Percentiles rank a stretch among this genome's conserved stretches.
Conservation (phyloP, 495 filamentous ascomycete genomes). For the Neurospora sp. region DNA sequence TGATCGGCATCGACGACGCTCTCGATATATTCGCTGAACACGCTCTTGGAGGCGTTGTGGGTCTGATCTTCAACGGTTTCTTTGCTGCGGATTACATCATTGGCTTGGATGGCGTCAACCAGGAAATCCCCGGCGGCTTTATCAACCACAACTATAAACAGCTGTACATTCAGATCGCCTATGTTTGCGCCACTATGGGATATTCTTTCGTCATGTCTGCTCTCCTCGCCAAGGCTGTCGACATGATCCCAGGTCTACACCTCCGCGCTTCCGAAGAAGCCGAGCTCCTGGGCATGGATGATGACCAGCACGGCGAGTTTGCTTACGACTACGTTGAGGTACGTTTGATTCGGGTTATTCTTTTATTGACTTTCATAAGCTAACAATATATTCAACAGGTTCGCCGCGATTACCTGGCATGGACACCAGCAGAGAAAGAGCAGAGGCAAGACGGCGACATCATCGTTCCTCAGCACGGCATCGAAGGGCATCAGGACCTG, state of each 20-base stretch:
- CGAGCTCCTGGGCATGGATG: constrained; percentile 97
- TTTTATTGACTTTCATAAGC: background rate
- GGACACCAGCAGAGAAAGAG: constrained; percentile 81
- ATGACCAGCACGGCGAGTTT: constrained; percentile 97
- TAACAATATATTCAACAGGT: constrained; percentile 34
- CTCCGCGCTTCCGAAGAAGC: constrained; percentile 90
- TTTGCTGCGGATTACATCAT: constrained; percentile 87
- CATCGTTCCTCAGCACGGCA: constrained; percentile 68
- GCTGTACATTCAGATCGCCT: constrained; percentile 86
- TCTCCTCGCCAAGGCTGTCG: constrained; percentile 73
- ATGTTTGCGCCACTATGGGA: constrained; percentile 60
- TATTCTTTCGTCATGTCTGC: constrained; percentile 82
- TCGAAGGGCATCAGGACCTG: constrained; percentile 51
- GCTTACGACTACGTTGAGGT: constrained; percentile 97
- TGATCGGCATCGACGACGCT: constrained; percentile 87
- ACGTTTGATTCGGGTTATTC: background rate
- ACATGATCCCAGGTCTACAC: constrained; percentile 79
- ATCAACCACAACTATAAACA: constrained; percentile 81
- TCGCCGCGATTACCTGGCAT: constrained; percentile 90
- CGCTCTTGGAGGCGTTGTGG: constrained; percentile 87
- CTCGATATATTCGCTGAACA: constrained; percentile 99
- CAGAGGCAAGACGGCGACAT: constrained; percentile 53
- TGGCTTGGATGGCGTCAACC: constrained; percentile 89
- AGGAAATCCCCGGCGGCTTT: constrained; percentile 66
- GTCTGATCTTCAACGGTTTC: constrained; percentile 84